Base-by-base conservation (phyloP, 108 stramenopile species). In the Nitzschia palea region DNA sequence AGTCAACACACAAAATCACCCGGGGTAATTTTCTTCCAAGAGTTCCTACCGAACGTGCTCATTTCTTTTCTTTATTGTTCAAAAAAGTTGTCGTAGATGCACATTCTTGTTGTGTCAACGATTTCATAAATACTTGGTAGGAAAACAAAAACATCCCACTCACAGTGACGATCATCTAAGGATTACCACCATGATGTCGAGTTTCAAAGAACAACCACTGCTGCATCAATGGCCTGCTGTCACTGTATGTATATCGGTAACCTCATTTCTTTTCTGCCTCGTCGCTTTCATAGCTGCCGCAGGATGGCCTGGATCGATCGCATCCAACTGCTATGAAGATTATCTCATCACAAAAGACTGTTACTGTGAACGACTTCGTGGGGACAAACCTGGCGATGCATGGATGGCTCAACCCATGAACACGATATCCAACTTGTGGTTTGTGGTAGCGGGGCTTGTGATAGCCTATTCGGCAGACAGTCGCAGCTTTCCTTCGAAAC, bases 381-480 rank as follows among this genome's bases (percentile, higher is more conserved):
- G 66, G 15, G 53, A 54, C 15, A 31, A 67, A 35, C 66, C 66
- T 28, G 66, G 66, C 2, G 66, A 67, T 55, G 66, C 44, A 15
- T 67, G 66, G 66, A 55, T 67, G 2, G 45, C 66, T 3, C 66
- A 67, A 29, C 66, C 66, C 27, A 44, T 51, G 30, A 67, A 67
- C 26, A 54, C 65, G 3, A 12, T 40, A 17, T 54, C 52, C 2
- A 66, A 66, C 37, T 30, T 52, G 22, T 44, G 44, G 36, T 66
- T 66, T 28, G 52, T 54, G 1, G 52, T 66, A 18, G 14, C 33
- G 1, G 65, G 52, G 12, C 37, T 66, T 9, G 18, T 54, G 23
- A 63, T 63, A 5, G 62, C 62, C 0, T 50, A 33, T n/a, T 14
- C 62, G 10, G 27, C 47, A 25, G 62, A 63, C 48, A 48, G 31